phyloP scores from a whole-genome alignment of 1,284 basidiomycete genomes.

The Ganoderma lucidum region DNA sequence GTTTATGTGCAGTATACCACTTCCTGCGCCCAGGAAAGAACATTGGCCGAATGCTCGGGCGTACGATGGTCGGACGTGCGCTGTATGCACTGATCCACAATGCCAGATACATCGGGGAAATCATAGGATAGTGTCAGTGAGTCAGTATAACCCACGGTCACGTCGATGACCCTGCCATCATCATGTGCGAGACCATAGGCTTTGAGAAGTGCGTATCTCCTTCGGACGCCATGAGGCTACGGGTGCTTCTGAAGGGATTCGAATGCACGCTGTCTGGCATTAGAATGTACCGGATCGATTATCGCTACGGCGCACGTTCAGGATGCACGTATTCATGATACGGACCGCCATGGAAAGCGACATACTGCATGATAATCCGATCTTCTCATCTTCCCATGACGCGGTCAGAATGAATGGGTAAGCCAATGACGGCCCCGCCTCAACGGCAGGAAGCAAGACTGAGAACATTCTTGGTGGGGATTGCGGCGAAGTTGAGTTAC shows the following conservation, averaged over 20 bases:
- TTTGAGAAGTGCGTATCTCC: not conserved
- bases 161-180: not conserved
- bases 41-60: not conserved
- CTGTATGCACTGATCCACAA: not conserved
- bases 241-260: not conserved
- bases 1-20: not conserved
- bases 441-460: not conserved
- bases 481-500: slow-evolving; percentile 1
- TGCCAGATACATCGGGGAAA: not conserved
- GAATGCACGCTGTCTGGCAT: not conserved
- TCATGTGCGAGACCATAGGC: slow-evolving; percentile 3
- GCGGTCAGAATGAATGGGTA: not conserved
- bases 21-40: not conserved
- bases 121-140: not conserved
- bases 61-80: not conserved
- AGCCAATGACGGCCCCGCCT: slow-evolving; percentile 5
- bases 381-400: slow-evolving; percentile 4
- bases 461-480: slow-evolving; percentile 4
- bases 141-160: not conserved
- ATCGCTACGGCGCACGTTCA: not conserved
- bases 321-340: not conserved
- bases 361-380: not conserved
- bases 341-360: not conserved
- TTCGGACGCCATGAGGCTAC: slow-evolving; percentile 6
- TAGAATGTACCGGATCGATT: slow-evolving; percentile 3